Conservation (phyloP, 148 eudicot genomes). For the Vaccinium darrowii region DNA sequence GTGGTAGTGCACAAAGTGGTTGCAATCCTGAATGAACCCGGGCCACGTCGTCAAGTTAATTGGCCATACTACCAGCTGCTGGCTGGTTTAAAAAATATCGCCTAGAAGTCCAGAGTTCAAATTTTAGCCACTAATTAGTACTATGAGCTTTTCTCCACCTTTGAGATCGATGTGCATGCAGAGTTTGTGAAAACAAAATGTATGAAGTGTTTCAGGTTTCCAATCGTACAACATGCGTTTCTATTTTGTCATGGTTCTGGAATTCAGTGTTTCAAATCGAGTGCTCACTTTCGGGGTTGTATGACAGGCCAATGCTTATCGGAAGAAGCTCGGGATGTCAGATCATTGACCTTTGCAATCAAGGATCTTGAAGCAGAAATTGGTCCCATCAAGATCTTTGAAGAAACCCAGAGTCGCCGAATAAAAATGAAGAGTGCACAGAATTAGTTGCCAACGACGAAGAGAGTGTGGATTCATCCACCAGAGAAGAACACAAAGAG, state of each 20-base stretch:
- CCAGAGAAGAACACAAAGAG: no score
- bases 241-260: background rate
- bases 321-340: slow-evolving; percentile 56
- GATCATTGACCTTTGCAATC: slow-evolving; percentile 50
- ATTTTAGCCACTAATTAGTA: no score
- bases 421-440: slow-evolving; percentile 4
- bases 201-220: background rate
- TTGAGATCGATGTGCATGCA: no score
- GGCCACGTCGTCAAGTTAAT: no score
- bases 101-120: no score
- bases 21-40: no score
- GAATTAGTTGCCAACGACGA: slow-evolving; percentile 1
- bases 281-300: background rate
- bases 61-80: no score
- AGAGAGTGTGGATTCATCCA: background rate
- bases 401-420: slow-evolving; percentile 11
- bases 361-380: slow-evolving; percentile 63
- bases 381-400: slow-evolving; percentile 37
- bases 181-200: background rate
- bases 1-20: no score
- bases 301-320: slow-evolving; percentile 48
- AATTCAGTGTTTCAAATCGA: background rate
- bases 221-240: background rate
- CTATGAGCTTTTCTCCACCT: no score
- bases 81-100: no score